Percentiles rank a stretch among this genome's conserved stretches.
These are phyloP conservation scores for Alternaria burnsii DNA, from an alignment of 2,329 filamentous ascomycete genomes.

Conservation along the genomic window DNA sequence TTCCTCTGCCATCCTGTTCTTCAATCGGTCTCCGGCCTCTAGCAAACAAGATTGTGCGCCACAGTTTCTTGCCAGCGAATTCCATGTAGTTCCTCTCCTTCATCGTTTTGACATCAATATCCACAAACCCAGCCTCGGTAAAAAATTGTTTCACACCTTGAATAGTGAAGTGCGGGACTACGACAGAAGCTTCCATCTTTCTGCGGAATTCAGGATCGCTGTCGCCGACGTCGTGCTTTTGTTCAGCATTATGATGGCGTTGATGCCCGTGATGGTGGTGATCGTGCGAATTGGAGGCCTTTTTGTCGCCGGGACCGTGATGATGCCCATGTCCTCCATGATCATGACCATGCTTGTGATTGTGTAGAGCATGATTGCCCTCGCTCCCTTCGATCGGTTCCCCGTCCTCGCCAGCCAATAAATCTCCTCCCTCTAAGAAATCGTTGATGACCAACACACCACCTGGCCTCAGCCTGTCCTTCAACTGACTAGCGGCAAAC, in stretches of 20 bases:
- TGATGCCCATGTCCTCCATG: conserved; percentile 22
- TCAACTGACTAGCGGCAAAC: conserved; percentile 66
- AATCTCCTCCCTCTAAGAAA: conserved; percentile 65
- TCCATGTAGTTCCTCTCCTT: conserved; percentile 60
- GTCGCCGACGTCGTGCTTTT: conserved; percentile 17
- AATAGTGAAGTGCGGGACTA: conserved; percentile 71
- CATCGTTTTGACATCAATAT: conserved; percentile 67
- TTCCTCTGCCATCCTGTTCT: conserved; percentile 19
- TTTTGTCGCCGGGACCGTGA: conserved; percentile 7
- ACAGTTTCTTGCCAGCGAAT: conserved; percentile 49
- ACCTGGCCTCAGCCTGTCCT: conserved; percentile 68
- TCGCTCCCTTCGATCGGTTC: conserved; percentile 31
- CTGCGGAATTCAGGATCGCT: conserved; percentile 18
- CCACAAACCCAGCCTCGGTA: conserved; percentile 64
- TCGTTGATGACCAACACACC: conserved; percentile 75
- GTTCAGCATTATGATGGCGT: conserved; percentile 12
- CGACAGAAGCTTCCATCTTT: conserved; percentile 63
- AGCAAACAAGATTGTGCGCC: conserved; percentile 61
- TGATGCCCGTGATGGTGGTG: conserved; percentile 21
- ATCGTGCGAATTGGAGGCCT: conserved; percentile 9
- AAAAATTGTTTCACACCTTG: conserved; percentile 69
- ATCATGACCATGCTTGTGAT: conserved; percentile 33
- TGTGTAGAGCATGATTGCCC: conserved; percentile 36
- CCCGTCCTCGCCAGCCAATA: conserved; percentile 39
- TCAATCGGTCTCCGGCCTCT: conserved; percentile 56